These are phyloP conservation scores for Tagetes patula DNA, from an alignment of 129 eudicot species.

Conservation along the genomic window DNA sequence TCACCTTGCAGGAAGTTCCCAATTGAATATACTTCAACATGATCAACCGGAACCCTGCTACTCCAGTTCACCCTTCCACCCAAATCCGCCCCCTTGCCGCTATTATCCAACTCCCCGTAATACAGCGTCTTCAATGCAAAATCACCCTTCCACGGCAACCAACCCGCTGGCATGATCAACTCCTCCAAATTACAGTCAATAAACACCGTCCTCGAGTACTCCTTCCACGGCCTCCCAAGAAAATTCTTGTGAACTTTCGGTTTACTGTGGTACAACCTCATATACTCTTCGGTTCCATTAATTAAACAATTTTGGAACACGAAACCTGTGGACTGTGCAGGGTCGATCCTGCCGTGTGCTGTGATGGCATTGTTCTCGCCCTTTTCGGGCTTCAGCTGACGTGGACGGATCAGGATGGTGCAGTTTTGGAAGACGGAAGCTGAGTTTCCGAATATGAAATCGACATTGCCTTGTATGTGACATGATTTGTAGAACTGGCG, in stretches of 20 bases:
- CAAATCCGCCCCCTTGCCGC: constrained; percentile 48
- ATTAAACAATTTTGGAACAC: constrained; percentile 56
- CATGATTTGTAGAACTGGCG: constrained; percentile 72
- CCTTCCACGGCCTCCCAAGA: constrained; percentile 88
- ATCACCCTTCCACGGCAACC: constrained; percentile 78
- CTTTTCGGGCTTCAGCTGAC: constrained; percentile 54
- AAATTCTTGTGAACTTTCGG: constrained; percentile 55
- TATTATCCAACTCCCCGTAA: constrained; percentile 59
- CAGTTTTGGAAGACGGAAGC: constrained; percentile 64
- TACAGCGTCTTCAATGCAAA: constrained; percentile 60
- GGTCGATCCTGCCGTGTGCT: constrained; percentile 78
- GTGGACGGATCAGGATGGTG: constrained; percentile 53
- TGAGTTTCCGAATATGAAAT: constrained; percentile 79
- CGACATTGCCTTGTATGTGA: constrained; percentile 61
- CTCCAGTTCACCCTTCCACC: constrained; percentile 67
- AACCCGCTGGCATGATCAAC: constrained; percentile 50
- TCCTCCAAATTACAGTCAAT: constrained; percentile 51
- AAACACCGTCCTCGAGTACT: constrained; percentile 63
- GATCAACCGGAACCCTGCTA: constrained; percentile 55
- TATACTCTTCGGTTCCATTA: constrained; percentile 59
- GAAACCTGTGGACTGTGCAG: constrained; percentile 61
- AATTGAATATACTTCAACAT: constrained; percentile 42
- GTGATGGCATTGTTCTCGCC: constrained; percentile 75
- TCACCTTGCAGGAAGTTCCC: constrained; percentile 72
- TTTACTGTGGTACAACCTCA: constrained; percentile 44